Evolutionary conservation across 2,329 filamentous ascomycete species (phyloP).

Genomic region (Beauveria asiatica): DNA sequence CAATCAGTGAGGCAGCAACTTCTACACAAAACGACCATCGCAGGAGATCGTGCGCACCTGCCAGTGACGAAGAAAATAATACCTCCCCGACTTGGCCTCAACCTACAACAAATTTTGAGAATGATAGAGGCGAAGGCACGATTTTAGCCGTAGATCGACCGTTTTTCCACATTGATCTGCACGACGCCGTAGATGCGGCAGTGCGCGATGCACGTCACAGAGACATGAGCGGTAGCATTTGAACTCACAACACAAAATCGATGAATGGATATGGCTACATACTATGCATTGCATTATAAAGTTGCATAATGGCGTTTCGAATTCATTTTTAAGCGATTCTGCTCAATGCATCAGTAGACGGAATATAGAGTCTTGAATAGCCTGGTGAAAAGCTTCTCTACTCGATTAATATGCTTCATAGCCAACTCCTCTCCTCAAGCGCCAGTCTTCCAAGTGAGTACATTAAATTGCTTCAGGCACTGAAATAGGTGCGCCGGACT

Average conservation of each 20-base stretch:
- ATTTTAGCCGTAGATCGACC: slow-evolving; percentile 35
- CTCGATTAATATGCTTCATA: background rate
- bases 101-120: background rate
- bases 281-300: background rate
- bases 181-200: slow-evolving; percentile 31
- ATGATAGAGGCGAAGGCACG: slow-evolving; percentile 16
- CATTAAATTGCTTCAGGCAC: no score
- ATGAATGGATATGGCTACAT: background rate
- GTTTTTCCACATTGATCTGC: slow-evolving; percentile 39
- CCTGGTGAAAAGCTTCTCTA: background rate
- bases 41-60: background rate
- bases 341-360: background rate
- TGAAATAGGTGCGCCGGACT: no score
- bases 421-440: no score
- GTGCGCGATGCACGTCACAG: slow-evolving; percentile 20
- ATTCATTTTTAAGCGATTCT: background rate
- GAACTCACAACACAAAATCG: background rate
- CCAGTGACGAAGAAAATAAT: slow-evolving; percentile 13
- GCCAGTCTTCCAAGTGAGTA: no score
- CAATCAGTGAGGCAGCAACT: slow-evolving; percentile 11
- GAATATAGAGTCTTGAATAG: background rate
- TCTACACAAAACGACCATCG: background rate
- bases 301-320: slow-evolving; percentile 3
- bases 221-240: slow-evolving; percentile 12
- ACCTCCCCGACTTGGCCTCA: background rate